Percentiles rank a stretch among this genome's conserved stretches.
Conservation (phyloP, 2,329 filamentous ascomycete species). For the Ascochyta rabiei region DNA sequence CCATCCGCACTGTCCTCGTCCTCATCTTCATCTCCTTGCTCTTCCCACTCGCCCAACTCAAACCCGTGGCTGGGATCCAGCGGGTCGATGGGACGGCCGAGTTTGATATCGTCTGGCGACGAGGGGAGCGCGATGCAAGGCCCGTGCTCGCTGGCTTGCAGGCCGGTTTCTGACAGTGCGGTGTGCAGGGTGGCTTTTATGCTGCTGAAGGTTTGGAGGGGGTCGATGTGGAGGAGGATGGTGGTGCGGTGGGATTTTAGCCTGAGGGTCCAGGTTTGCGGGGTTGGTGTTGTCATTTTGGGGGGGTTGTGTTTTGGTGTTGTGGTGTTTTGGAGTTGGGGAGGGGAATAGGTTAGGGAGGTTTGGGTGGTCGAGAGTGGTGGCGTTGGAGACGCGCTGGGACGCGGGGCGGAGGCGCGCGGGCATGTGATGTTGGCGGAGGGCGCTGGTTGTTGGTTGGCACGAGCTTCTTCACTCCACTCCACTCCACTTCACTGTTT, state of each 20-base stretch:
- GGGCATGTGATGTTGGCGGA: constrained; percentile 28
- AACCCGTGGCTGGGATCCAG: constrained; percentile 52
- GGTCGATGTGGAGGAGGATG: constrained; percentile 54
- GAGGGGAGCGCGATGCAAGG: constrained; percentile 48
- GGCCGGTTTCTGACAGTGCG: constrained; percentile 49
- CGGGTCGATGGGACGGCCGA: constrained; percentile 51
- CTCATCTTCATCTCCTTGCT: constrained; percentile 36
- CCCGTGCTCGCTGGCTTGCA: constrained; percentile 38
- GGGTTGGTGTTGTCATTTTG: constrained; percentile 31
- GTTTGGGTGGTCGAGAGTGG: background rate
- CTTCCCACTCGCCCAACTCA: constrained; percentile 44
- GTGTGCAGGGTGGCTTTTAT: constrained; percentile 52
- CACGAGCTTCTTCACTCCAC: constrained; percentile 1
- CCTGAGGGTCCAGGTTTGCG: constrained; percentile 51
- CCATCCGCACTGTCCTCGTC: constrained; percentile 50
- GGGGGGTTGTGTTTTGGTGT: background rate
- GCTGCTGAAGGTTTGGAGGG: constrained; percentile 47
- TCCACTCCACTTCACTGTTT: background rate
- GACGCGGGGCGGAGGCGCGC: constrained; percentile 18
- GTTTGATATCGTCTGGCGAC: constrained; percentile 47
- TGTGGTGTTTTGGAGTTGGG: background rate
- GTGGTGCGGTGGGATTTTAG: constrained; percentile 56
- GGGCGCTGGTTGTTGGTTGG: constrained; percentile 10
- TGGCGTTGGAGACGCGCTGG: constrained; percentile 3
- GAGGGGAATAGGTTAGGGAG: background rate